Evolutionary conservation across 192 early-diverging fungal species (phyloP).

Genomic region (Dispira parvispora): DNA sequence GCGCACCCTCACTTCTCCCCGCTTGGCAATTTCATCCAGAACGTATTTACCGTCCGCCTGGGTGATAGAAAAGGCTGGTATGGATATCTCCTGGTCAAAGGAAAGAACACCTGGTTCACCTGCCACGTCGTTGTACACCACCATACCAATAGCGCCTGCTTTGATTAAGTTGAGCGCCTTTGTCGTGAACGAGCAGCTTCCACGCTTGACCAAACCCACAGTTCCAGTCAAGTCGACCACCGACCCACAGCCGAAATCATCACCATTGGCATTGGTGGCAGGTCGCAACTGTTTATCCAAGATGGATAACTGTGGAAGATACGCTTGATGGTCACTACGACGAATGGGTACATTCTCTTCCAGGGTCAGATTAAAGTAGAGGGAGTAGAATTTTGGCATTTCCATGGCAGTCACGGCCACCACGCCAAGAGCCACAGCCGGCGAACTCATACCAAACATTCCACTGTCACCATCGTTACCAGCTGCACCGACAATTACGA

Average conservation of each 20-base stretch:
- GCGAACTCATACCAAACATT: neutral
- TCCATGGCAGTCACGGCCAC: neutral
- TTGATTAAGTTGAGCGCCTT: neutral
- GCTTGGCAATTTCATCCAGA: neutral
- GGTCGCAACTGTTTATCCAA: constrained; percentile 18
- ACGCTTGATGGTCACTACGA: constrained; percentile 9
- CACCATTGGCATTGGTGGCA: constrained; percentile 23
- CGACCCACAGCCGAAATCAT: constrained; percentile 39
- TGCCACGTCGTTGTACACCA: constrained; percentile 27
- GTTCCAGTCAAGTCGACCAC: constrained; percentile 21
- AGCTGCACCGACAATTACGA: neutral
- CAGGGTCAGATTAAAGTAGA: constrained; percentile 1
- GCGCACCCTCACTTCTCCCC: neutral
- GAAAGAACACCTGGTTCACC: constrained; percentile 17
- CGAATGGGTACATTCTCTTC: neutral
- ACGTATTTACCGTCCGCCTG: constrained; percentile 25
- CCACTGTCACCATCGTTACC: neutral
- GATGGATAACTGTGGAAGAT: constrained; percentile 9
- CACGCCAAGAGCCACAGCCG: neutral
- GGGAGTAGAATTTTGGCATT: neutral
- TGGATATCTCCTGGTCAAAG: constrained; percentile 11
- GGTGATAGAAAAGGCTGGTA: constrained; percentile 25
- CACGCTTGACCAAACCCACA: constrained; percentile 30
- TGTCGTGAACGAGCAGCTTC: neutral
- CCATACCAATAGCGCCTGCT: constrained; percentile 21